Evolutionary conservation across 1,284 basidiomycete genomes (phyloP), one percentile per base, ranked within the genome.

Genomic region (Vanrija pseudolonga): DNA sequence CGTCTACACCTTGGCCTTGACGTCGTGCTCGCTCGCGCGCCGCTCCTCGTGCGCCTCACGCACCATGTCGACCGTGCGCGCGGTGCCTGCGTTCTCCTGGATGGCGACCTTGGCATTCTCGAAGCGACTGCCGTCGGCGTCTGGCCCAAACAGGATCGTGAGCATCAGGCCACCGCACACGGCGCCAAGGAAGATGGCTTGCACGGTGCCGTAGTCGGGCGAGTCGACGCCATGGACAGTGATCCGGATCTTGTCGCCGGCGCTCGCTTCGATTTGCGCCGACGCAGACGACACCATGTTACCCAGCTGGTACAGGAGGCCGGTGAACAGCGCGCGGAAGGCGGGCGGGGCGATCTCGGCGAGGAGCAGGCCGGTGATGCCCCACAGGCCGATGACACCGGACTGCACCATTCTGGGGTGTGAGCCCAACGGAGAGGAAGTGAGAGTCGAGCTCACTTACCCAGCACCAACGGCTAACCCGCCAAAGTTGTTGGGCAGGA

Each of bases 301-400:
- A 53, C 76, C 76, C 37, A 74, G 61, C 54, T 60, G 58, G 77
- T 96, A 98, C 0, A 89, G 86, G 0, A 95, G 83, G 61, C 94
- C 94, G 19, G 88, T 87, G 81, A 95, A 97, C 0, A 89, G 89
- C 7, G 92, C 90, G 52, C 94, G 83, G 83, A 96, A 98, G 0
- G 90, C 92, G 0, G 92, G 71, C 17, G 72, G 71, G 6, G 89
- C 87, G 76, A 95, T 85, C 76, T 98, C 95, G 3, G 87, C 83
- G 17, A 96, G 80, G 72, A 88, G 72, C 37, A 70, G 64, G 19
- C 76, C 76, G 15, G 76, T 69, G 20, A 75, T 59, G 60, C 73
- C 77, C 76, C 79, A 81, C 3, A 80, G 78, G 36, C 87, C 87
- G 71, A 91, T 89, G 6, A 91, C 87, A 48, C 88, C 89, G 59